phyloP scores from a whole-genome alignment of 2,329 filamentous ascomycete species.

The Botrytis cinerea region DNA sequence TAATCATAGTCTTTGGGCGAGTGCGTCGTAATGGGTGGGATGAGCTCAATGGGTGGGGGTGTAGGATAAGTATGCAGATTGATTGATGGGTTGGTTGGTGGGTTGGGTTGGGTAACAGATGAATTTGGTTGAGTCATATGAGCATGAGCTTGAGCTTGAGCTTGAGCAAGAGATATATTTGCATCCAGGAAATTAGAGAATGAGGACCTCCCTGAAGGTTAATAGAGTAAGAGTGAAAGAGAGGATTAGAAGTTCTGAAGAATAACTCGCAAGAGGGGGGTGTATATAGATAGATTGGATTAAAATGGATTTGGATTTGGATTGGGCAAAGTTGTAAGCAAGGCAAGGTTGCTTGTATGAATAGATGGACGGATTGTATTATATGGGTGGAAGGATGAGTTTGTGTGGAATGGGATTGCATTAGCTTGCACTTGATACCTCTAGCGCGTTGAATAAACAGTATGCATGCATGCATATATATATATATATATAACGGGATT shows the following conservation, averaged over 20 bases:
- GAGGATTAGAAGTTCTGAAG: neutral
- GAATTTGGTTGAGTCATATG: neutral
- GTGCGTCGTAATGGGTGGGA: slow-evolving; percentile 52
- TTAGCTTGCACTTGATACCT: neutral
- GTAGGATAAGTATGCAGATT: slow-evolving; percentile 1
- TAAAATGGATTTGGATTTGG: neutral
- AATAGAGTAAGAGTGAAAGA: neutral
- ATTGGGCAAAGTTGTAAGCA: neutral
- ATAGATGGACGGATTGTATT: neutral
- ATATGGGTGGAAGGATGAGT: neutral
- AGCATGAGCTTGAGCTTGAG: neutral
- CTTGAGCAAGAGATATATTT: neutral
- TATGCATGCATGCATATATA: neutral
- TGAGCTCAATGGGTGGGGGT: slow-evolving; percentile 7
- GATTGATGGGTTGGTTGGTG: neutral
- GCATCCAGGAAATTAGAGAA: neutral
- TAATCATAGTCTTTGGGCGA: slow-evolving; percentile 74
- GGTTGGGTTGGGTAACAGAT: no score
- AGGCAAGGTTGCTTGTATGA: no score
- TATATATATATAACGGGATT: neutral
- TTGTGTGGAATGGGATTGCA: neutral
- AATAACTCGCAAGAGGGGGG: neutral
- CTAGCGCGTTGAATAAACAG: neutral
- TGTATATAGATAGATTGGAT: neutral
- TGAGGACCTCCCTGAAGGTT: neutral